Base-by-base conservation (phyloP, 495 filamentous ascomycete genomes). In the Podospora fimiseda region DNA sequence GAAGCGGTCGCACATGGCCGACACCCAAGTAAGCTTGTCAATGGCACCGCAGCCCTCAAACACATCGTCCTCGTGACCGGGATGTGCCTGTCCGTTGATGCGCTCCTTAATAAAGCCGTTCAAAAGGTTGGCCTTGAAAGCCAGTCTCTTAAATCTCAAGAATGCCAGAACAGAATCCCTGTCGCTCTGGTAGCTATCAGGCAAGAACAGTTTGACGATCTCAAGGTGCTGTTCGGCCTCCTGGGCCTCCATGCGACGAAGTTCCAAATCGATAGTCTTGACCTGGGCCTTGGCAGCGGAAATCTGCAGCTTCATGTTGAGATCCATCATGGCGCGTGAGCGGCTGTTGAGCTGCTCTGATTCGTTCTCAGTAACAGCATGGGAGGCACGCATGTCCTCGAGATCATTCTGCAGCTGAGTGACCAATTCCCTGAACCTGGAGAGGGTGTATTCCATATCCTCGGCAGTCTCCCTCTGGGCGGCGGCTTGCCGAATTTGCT, bases 271-370 rank as follows among this genome's bases (percentile, higher is more conserved):
- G 51, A 97, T 92, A 0, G 89, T 90, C 66, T 93, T 96, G 59
- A 88, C 85, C 65, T 95, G 91, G 2, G 90, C 83, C 70, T 95
- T 96, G 11, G 88, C 78, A 19, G 89, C 89, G 9, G 90, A 92
- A 36, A 84, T 78, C 60, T 95, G 91, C 30, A 98, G 80, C 60
- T 93, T 91, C 80, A 91, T 79, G 68, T 96, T 97, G 39, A 98
- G 77, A 66, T 98, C 90, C 80, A 94, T 84, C 89, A 97, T 95
- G 18, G 89, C 88, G 47, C 89, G 80, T 30, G 91, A 95, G 24
- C 89, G 85, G 52, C 78, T 85, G 37, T 81, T 87, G 18, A 96
- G 78, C 56, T 96, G 87, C 59, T 89, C 88, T 5, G 90, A 87
- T 63, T 97, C 92, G 3, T 85, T 84, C 62, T 98, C 94, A 0